Evolutionary conservation across 192 early-diverging fungal genomes (phyloP), one percentile per base, ranked within the genome.

Genomic region (Coemansia reversa): DNA sequence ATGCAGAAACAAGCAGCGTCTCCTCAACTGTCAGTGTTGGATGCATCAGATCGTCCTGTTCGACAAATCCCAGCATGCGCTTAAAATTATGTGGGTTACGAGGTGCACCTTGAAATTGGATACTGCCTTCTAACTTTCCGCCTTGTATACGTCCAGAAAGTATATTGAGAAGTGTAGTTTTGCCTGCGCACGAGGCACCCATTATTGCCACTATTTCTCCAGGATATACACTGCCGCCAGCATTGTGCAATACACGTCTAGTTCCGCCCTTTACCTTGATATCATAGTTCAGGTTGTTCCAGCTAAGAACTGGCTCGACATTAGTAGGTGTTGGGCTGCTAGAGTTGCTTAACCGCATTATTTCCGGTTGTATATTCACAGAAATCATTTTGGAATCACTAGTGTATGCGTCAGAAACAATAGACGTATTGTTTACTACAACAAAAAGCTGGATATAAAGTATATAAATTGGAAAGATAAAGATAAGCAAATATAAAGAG

Each of bases 161-260:
- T 19, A 89, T 79, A 70, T 91, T 90, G 28, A 94, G 71, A 28
- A 92, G 62, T 7, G 87, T 91, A 12, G 90, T 86, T 79, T 92
- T 94, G 39, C 92, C 93, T 16, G 92, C 89, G 11, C 93, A 92
- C 45, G 84, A 87, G 5, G 90, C 89, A 2, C 93, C 94, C 90
- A 94, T 94, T 23, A 96, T 88, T 1, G 89, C 91, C 51, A 89
- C 75, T 65, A 93, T 69, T 16, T 87, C 81, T 20, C 88, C 89
- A 9, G 88, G 75, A 23, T 79, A 68, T 45, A 90, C 80, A 7
- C 79, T 69, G 11, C 91, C 92, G 3, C 74, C 84, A 14, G 93
- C 80, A 12, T 80, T 74, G 45, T 85, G 62, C 27, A 94, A 69
- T 39, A 94, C 49, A 12, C 42, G 58, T 4, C 32, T 39, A 1